Base-by-base conservation (phyloP, 768 basidiomycete genomes). In the Leucosporidium yakuticum region DNA sequence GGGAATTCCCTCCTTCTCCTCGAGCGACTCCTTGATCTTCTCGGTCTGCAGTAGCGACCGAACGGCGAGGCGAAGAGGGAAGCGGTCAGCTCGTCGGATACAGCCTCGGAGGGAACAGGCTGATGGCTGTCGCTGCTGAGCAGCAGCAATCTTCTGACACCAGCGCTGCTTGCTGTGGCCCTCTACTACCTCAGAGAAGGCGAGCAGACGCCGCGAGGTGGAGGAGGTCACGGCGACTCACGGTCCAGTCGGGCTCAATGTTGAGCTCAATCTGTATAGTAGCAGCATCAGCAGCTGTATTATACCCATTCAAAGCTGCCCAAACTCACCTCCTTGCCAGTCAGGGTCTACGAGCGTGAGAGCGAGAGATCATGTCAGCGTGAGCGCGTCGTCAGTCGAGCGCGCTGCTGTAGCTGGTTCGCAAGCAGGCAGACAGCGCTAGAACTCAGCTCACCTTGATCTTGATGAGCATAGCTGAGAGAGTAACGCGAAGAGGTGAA, bases 1-100 rank as follows among this genome's bases (percentile, higher is more conserved):
- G 29, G 95, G 95, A 51, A 98, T 95, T 72, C 95, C 95, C 9
- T 92, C 93, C 81, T 97, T 94, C 82, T 97, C 94, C 79, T 98
- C 95, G 14, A 97, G 91, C 79, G 90, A 90, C 84, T 95, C 93
- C 82, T 98, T 98, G 80, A 98, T 92, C 74, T 90, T 86, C 56
- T 86, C 83, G 76, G 96, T 90, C 95, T 98, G 77, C 23, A 25
- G 2, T 6, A 47, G n/a, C n/a, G n/a, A n/a, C n/a, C n/a, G n/a
- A n/a, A n/a, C n/a, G 36, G 11, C 20, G 34, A 44, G 39, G 39
- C 3, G 8, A 47, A 60, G 34, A 14, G 25, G 31, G n/a, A 23
- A 61, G 47, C 29, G 49, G 29, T 31, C 48, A 59, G 51, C n/a
- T 54, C 62, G 12, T 53, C 4, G 62, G 62, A 39, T 67, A 59